phyloP scores from a whole-genome alignment of 2,329 filamentous ascomycete genomes.

The Colletotrichum scovillei region DNA sequence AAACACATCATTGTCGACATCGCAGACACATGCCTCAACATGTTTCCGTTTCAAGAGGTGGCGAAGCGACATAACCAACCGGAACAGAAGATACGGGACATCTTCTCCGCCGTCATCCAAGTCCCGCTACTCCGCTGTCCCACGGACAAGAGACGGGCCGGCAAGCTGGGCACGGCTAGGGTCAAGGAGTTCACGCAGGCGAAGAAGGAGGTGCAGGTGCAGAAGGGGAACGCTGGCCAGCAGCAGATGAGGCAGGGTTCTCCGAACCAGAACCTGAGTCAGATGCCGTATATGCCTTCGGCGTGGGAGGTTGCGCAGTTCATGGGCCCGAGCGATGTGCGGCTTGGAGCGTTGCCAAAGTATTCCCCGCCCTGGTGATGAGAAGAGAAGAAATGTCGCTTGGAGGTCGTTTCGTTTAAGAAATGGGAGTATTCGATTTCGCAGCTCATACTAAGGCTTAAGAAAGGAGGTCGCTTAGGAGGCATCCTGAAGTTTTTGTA shows the following conservation, averaged over 20 bases:
- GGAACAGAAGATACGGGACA: conserved; percentile 57
- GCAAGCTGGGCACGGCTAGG: conserved; percentile 52
- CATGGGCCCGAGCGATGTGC: conserved; percentile 29
- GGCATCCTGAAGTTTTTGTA: conserved; percentile 20
- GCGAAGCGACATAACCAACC: conserved; percentile 56
- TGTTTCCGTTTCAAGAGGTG: conserved; percentile 58
- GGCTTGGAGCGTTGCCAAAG: conserved; percentile 6
- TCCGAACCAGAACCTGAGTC: neutral
- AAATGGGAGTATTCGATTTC: too few relatives aligned
- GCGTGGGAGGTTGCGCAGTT: conserved; percentile 34
- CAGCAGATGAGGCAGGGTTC: conserved; percentile 9
- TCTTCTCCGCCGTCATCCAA: conserved; percentile 60
- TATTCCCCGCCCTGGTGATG: conserved; percentile 31
- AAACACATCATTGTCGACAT: conserved; percentile 60
- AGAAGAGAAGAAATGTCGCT: too few relatives aligned
- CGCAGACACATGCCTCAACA: conserved; percentile 58
- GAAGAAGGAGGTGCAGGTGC: conserved; percentile 48
- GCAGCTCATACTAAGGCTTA: too few relatives aligned
- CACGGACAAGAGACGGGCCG: conserved; percentile 54
- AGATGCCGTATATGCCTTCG: conserved; percentile 22
- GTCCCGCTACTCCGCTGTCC: conserved; percentile 59
- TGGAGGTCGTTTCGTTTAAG: too few relatives aligned
- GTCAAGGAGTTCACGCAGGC: conserved; percentile 56
- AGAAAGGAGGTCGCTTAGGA: neutral
- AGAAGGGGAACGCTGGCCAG: neutral